phyloP scores from a whole-genome alignment of 2,329 filamentous ascomycete species.

The Cephalotrichum gorgonifer region DNA sequence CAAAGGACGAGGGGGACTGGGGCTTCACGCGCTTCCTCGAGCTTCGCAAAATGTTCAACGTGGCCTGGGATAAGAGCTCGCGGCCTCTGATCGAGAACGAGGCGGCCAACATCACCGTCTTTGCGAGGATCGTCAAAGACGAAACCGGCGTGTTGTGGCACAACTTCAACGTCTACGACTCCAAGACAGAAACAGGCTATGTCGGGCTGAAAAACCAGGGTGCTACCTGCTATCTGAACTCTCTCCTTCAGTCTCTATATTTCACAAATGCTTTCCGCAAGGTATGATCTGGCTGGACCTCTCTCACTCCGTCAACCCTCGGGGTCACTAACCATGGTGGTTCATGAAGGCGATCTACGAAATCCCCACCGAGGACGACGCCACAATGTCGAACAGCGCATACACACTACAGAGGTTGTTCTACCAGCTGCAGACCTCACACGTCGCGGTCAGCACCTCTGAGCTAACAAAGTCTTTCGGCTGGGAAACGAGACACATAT shows the following conservation, averaged over 20 bases:
- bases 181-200: constrained; percentile 97
- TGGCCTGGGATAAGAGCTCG: constrained; percentile 58
- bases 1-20: constrained; percentile 94
- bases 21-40: constrained; percentile 97
- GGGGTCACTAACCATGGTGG: not conserved
- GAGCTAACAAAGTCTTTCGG: constrained; percentile 95
- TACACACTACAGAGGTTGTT: constrained; percentile 91
- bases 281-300: constrained; percentile 31
- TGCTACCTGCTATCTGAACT: constrained; percentile 83
- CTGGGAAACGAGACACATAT: constrained; percentile 96
- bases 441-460: constrained; percentile 73
- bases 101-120: constrained; percentile 69
- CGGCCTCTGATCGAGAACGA: constrained; percentile 72
- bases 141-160: constrained; percentile 86
- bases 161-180: constrained; percentile 90
- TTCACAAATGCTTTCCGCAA: constrained; percentile 92
- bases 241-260: constrained; percentile 72
- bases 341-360: constrained; percentile 83
- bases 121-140: constrained; percentile 72
- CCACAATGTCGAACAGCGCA: constrained; percentile 75
- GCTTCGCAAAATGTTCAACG: constrained; percentile 71
- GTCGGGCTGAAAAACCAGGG: constrained; percentile 96
- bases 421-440: constrained; percentile 85
- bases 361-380: constrained; percentile 83
- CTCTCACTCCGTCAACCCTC: too few species aligned